Evolutionary conservation across 768 basidiomycete genomes (phyloP).

Genomic region (Mycena filopes): DNA sequence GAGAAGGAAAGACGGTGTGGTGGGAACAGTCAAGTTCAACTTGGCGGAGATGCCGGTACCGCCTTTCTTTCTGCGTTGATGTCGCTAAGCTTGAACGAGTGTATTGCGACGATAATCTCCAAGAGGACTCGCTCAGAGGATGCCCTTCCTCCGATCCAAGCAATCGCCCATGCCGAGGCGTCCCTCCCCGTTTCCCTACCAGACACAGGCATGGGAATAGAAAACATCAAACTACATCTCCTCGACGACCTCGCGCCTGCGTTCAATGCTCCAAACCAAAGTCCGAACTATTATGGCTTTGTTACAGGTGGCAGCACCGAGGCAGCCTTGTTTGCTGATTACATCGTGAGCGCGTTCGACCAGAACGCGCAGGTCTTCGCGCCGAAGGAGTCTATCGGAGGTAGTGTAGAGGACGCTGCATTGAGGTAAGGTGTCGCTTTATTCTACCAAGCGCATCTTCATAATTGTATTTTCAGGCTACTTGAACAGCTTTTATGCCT

Average conservation of each 20-base stretch:
- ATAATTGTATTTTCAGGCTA: constrained; percentile 6
- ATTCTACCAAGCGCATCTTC: neutral
- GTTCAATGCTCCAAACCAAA: constrained; percentile 19
- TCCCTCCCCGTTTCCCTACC: constrained; percentile 22
- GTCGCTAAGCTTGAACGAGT: constrained; percentile 28
- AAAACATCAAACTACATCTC: constrained; percentile 22
- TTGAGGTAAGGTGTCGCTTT: constrained; percentile 3
- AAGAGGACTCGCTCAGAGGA: neutral
- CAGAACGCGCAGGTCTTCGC: constrained; percentile 23
- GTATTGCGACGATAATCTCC: constrained; percentile 10
- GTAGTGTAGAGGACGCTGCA: constrained; percentile 17
- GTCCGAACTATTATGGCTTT: constrained; percentile 30
- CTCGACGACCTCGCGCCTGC: constrained; percentile 24
- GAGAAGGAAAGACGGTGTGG: neutral
- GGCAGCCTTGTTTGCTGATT: constrained; percentile 26
- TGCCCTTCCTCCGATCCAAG: constrained; percentile 20
- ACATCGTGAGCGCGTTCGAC: constrained; percentile 21
- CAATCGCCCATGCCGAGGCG: constrained; percentile 20
- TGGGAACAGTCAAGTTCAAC: neutral
- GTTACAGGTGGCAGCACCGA: constrained; percentile 22
- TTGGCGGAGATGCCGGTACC: neutral
- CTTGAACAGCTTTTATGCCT: constrained; percentile 28
- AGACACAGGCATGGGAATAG: constrained; percentile 24
- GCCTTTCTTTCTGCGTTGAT: neutral
- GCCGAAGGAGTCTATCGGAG: constrained; percentile 18